These are phyloP conservation scores for Zymoseptoria tritici DNA, from an alignment of 2,329 filamentous ascomycete genomes.

Conservation along the genomic window DNA sequence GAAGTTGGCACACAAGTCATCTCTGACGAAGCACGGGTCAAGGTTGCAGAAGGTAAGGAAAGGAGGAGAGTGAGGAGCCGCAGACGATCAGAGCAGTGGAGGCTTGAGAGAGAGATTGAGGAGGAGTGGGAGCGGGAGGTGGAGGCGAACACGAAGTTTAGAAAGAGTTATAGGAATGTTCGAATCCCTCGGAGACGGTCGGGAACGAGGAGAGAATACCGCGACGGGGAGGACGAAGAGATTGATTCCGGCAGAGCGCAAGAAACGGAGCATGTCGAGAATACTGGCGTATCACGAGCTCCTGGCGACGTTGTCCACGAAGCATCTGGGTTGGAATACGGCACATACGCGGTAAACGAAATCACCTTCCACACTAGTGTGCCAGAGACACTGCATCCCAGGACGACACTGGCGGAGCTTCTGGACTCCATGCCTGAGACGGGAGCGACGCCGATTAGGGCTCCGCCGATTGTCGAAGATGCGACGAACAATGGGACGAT, in stretches of 20 bases:
- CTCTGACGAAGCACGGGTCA: neutral
- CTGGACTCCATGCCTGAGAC: neutral
- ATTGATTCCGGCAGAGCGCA: too few species aligned
- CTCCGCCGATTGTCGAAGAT: neutral
- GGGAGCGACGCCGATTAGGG: neutral
- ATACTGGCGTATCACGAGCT: too few species aligned
- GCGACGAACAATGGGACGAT: neutral
- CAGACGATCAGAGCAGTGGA: neutral
- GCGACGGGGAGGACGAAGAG: neutral
- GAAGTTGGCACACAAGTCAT: neutral
- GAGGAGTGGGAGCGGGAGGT: neutral
- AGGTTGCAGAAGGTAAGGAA: neutral
- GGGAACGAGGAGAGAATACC: neutral
- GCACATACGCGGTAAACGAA: neutral
- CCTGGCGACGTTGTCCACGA: too few species aligned
- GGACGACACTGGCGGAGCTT: neutral
- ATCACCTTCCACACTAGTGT: neutral
- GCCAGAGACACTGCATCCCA: neutral
- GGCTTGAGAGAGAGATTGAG: neutral
- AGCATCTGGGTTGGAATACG: neutral
- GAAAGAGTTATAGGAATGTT: neutral
- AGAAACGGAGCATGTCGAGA: too few species aligned
- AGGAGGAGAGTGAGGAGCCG: neutral
- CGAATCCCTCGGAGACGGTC: neutral
- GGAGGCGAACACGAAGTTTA: neutral